These are phyloP conservation scores for Pseudoneurospora amorphoporcata DNA, from an alignment of 495 filamentous ascomycete species.

Conservation along the genomic window DNA sequence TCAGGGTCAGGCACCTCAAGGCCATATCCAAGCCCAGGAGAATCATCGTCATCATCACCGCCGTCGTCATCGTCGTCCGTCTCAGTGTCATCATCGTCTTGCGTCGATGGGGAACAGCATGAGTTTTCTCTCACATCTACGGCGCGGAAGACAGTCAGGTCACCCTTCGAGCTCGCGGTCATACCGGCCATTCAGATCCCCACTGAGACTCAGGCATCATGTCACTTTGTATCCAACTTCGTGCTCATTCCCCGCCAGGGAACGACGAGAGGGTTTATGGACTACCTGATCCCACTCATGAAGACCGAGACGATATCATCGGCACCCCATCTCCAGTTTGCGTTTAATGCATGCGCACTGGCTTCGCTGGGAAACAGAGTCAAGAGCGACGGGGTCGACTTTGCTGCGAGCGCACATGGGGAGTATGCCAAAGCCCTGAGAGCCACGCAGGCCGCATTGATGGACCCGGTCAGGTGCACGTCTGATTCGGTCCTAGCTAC, in stretches of 20 bases:
- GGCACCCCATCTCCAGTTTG: conserved; percentile 15
- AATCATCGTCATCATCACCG: background rate
- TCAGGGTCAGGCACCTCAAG: background rate
- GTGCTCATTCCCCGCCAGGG: conserved; percentile 38
- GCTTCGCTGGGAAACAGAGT: conserved; percentile 39
- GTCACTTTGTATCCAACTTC: conserved; percentile 47
- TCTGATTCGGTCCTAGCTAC: conserved; percentile 50
- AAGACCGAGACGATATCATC: conserved; percentile 26
- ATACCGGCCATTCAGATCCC: conserved; percentile 24
- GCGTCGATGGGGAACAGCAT: background rate
- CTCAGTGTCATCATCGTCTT: background rate
- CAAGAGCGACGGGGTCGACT: conserved; percentile 28
- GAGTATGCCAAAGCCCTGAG: conserved; percentile 43
- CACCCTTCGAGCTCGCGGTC: conserved; percentile 12
- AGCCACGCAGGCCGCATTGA: conserved; percentile 43
- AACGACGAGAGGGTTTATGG: conserved; percentile 40
- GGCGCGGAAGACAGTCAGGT: background rate
- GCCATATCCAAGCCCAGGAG: background rate
- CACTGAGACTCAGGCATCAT: conserved; percentile 39
- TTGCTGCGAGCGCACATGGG: conserved; percentile 26
- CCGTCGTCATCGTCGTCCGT: background rate
- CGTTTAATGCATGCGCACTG: conserved; percentile 52
- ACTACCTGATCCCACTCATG: conserved; percentile 46
- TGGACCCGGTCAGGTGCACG: conserved; percentile 25
- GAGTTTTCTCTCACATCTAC: background rate